Evolutionary conservation across 768 basidiomycete genomes (phyloP).

Genomic region (Favolaschia claudopus): DNA sequence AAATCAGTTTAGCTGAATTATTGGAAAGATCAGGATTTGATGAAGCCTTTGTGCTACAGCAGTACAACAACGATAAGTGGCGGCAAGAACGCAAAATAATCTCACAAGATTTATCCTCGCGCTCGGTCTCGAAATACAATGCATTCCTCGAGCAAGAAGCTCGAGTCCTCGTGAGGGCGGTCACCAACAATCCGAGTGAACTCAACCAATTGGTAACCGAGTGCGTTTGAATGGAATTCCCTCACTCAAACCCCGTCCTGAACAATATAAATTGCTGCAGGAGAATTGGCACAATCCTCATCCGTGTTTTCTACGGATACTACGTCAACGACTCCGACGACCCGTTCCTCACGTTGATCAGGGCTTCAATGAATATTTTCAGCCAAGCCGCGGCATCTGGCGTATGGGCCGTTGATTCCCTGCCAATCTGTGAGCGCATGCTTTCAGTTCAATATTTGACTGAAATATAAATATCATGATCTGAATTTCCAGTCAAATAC

Average conservation of each 20-base stretch:
- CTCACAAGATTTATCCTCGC: neutral
- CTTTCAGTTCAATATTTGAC: neutral
- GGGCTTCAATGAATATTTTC: constrained; percentile 1
- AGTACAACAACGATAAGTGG: constrained; percentile 44
- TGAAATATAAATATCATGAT: too few species aligned
- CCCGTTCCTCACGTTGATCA: neutral
- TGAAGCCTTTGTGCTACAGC: constrained; percentile 52
- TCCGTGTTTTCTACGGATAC: neutral
- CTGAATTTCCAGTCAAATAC: neutral
- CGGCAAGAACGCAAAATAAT: constrained; percentile 45
- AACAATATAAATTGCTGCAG: too few species aligned
- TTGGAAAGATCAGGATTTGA: neutral
- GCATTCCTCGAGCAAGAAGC: neutral
- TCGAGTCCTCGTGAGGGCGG: neutral
- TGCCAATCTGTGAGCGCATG: neutral
- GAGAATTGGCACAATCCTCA: neutral
- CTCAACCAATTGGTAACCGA: neutral
- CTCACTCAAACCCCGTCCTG: too few species aligned
- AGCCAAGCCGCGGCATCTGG: neutral
- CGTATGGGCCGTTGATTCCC: neutral
- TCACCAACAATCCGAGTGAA: neutral
- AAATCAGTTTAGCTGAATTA: too few species aligned
- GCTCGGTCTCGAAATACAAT: neutral
- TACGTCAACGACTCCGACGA: neutral
- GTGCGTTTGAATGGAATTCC: neutral